phyloP scores from a whole-genome alignment of 2,329 filamentous ascomycete genomes.

The Neonectria hederae region DNA sequence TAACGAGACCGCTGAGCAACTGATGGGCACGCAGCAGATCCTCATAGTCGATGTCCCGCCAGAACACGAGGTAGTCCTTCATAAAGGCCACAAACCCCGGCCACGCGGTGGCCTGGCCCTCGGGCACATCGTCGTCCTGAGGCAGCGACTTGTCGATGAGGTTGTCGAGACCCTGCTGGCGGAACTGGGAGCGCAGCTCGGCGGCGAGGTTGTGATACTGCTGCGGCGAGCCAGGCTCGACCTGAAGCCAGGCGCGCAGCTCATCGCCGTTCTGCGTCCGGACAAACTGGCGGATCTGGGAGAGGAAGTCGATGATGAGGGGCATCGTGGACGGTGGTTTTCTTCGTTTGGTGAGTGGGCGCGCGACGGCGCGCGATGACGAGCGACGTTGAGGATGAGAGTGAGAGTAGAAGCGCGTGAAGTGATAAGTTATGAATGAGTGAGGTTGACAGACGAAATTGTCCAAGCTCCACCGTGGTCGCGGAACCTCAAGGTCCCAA shows the following conservation, averaged over 20 bases:
- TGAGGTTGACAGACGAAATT: constrained; percentile 20
- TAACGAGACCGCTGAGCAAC: constrained; percentile 76
- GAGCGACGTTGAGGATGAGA: neutral
- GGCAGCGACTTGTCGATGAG: constrained; percentile 72
- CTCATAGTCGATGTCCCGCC: constrained; percentile 81
- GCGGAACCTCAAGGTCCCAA: neutral
- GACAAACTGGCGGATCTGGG: constrained; percentile 66
- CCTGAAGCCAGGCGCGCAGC: constrained; percentile 75
- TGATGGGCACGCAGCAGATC: constrained; percentile 81
- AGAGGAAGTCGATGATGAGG: constrained; percentile 74
- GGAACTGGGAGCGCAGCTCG: constrained; percentile 71
- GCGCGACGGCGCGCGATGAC: constrained; percentile 2
- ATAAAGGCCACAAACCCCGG: constrained; percentile 81
- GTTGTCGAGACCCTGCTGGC: constrained; percentile 63
- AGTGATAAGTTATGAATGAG: constrained; percentile 7
- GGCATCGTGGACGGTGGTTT: constrained; percentile 57
- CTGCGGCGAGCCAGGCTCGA: constrained; percentile 75
- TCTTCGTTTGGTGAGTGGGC: neutral
- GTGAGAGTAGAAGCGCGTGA: constrained; percentile 17
- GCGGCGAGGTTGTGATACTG: constrained; percentile 73
- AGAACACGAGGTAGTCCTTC: constrained; percentile 81
- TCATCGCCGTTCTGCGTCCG: constrained; percentile 69
- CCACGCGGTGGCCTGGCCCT: constrained; percentile 75
- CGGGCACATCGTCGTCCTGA: constrained; percentile 69
- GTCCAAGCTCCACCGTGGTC: constrained; percentile 33